Evolutionary conservation across 164 flowering plant genomes (phyloP), one percentile per base, ranked within the genome.

Genomic region (Stephania cephalantha): DNA sequence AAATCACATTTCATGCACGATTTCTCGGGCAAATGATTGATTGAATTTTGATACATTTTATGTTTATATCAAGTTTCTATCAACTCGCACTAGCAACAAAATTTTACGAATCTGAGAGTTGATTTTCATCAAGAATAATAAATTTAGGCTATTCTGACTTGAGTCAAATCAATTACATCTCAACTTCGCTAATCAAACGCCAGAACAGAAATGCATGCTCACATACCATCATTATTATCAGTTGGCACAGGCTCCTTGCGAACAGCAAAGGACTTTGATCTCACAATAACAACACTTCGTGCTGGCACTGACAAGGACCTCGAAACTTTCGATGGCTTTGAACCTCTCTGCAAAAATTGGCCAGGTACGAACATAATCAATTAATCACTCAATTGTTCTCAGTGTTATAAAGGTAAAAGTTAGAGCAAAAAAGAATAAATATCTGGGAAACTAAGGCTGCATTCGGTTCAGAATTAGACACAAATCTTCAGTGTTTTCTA

Each of bases 241-340:
- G 78, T 46, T 30, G 73, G 78, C 67, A 29, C 69, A 58, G 80
- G 81, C 72, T 79, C 88, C 55, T 74, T 82, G 17, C 67, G 83
- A 69, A 70, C 74, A 48, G 87, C 81, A 69, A 90, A 86, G 71
- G 97, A 89, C 50, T 71, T 65, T 45, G 97, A 91, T 83, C 98
- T 85, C 75, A 94, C 90, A 74, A 92, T 86, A 46, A 94, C 90
- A 72, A 85, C 71, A 81, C 85, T 91, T 81, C 88, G 80, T 68
- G 81, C 83, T 30, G 97, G 97, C 73, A 88, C 88, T 63, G 97
- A 94, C 55, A 90, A 81, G 58, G 97, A 92, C 87, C 97, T 90
- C 70, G 96, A 78, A 66, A 90, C 87, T 42, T 72, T 80, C 42
- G 80, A 74, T 52, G 73, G 81, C 69, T 67, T 68, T 64, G 79